These are phyloP conservation scores for Nicotiana rustica DNA, from an alignment of 305 asterid species.

Conservation along the genomic window DNA sequence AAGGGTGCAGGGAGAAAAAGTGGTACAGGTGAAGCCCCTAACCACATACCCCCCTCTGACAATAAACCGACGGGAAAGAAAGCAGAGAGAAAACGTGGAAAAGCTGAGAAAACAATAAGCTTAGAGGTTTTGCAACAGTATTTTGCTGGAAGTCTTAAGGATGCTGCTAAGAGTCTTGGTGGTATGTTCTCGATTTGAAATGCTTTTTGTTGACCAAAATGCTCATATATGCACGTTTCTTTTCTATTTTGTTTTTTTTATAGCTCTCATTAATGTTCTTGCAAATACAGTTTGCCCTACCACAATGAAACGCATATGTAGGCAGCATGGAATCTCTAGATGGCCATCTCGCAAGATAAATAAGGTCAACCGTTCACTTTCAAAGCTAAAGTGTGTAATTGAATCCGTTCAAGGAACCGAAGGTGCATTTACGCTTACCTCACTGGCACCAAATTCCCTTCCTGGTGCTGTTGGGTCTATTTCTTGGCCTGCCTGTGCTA, in stretches of 20 bases:
- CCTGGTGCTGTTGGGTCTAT: constrained; percentile 69
- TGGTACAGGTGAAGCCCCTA: constrained; percentile 49
- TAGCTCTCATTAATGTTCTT: constrained; percentile 22
- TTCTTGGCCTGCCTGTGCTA: constrained; percentile 60
- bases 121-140: constrained; percentile 88
- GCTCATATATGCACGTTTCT: neutral
- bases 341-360: constrained; percentile 99
- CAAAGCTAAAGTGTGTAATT: too few species aligned
- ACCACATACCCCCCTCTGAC: constrained; percentile 45
- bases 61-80: constrained; percentile 59
- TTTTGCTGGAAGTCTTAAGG: constrained; percentile 91
- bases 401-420: too few species aligned
- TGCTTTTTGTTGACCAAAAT: constrained; percentile 24
- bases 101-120: constrained; percentile 85
- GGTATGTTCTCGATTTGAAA: constrained; percentile 57
- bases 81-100: constrained; percentile 81
- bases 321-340: constrained; percentile 90
- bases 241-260: neutral
- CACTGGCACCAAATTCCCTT: constrained; percentile 63
- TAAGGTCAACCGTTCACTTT: constrained; percentile 74
- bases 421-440: constrained; percentile 62
- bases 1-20: constrained; percentile 46
- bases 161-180: constrained; percentile 95
- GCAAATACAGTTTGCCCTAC: constrained; percentile 82
- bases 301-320: constrained; percentile 90